These are phyloP conservation scores for Macrocybe gigantea DNA, from an alignment of 768 basidiomycete genomes.

Conservation along the genomic window DNA sequence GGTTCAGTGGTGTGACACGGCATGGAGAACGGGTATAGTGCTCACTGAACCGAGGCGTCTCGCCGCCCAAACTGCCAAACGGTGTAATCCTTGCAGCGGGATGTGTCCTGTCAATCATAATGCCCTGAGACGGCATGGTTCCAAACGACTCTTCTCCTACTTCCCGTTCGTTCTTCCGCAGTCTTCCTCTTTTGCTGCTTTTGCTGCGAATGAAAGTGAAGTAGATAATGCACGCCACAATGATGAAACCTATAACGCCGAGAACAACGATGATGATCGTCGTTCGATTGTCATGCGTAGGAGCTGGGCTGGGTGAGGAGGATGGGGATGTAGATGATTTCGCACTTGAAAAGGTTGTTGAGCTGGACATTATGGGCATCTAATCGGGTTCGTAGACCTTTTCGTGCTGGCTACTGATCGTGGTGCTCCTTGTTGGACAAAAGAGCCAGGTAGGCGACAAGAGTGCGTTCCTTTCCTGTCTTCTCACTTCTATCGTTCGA, in stretches of 20 bases:
- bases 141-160: constrained; percentile 6
- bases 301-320: background rate
- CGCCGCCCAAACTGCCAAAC: constrained; percentile 29
- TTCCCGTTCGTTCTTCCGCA: background rate
- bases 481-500: too few species aligned
- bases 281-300: constrained; percentile 12
- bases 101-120: constrained; percentile 24
- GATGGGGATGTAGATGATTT: constrained; percentile 7
- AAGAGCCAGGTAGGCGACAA: background rate
- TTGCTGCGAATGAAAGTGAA: constrained; percentile 26
- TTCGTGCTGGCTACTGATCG: background rate
- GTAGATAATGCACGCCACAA: constrained; percentile 24
- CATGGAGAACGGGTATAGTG: constrained; percentile 2
- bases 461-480: background rate
- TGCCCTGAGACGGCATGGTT: constrained; percentile 15
- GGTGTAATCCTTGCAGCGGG: constrained; percentile 36
- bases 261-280: constrained; percentile 27
- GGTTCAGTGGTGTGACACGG: background rate
- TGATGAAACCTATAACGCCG: constrained; percentile 19
- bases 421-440: background rate
- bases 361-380: background rate
- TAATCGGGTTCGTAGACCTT: background rate
- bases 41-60: constrained; percentile 35
- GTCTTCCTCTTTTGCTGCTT: constrained; percentile 4
- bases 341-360: constrained; percentile 8